These are phyloP conservation scores for Rhodotorula toruloides DNA, from an alignment of 768 basidiomycete genomes.

Conservation along the genomic window DNA sequence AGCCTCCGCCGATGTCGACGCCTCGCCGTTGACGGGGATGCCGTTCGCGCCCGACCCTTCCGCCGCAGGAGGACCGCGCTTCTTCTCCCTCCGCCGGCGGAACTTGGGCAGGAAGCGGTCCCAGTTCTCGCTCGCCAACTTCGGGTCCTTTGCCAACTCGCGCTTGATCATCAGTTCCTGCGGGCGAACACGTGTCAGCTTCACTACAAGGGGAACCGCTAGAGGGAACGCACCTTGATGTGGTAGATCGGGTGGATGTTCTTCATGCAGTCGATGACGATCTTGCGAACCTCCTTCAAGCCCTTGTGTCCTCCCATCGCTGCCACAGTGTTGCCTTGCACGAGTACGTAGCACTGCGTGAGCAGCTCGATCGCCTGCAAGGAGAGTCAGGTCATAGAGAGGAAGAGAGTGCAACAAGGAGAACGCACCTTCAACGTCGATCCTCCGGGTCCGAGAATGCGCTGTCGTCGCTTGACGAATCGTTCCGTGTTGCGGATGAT, in stretches of 20 bases:
- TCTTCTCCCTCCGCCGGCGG: constrained; percentile 84
- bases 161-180: constrained; percentile 98
- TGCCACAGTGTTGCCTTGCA: constrained; percentile 96
- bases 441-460: constrained; percentile 95
- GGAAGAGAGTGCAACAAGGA: neutral
- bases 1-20: constrained; percentile 67
- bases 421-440: constrained; percentile 85
- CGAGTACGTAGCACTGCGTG: constrained; percentile 93
- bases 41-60: constrained; percentile 51
- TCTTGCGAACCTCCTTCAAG: constrained; percentile 89
- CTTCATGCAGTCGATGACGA: constrained; percentile 98
- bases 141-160: constrained; percentile 95
- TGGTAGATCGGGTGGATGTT: constrained; percentile 99
- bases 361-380: constrained; percentile 90
- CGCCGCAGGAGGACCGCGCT: constrained; percentile 55
- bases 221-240: constrained; percentile 65
- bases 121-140: constrained; percentile 88
- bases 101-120: constrained; percentile 96
- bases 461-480: constrained; percentile 89
- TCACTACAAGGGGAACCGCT: neutral
- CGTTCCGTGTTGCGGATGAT: constrained; percentile 91
- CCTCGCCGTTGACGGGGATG: constrained; percentile 51
- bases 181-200: neutral
- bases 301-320: constrained; percentile 96
- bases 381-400: neutral